Evolutionary conservation across 1,139 yeast species (phyloP), one percentile per base, ranked within the genome.

Genomic region (Magnusiomyces tetraspermus): DNA sequence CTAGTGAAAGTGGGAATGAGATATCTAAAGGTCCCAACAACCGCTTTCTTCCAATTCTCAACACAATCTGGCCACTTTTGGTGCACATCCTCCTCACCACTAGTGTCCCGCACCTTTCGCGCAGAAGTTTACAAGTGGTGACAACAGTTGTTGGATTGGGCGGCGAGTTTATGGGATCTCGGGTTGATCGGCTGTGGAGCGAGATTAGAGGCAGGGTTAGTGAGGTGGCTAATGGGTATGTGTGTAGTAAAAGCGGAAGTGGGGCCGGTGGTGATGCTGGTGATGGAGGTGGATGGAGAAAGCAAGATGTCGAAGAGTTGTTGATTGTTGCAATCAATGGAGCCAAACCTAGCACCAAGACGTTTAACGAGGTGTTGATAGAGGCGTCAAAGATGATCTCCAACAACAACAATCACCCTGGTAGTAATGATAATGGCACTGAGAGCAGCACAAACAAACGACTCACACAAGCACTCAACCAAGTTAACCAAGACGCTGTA

Each of bases 51-150:
- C 96, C 96, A 0, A 66, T 82, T 1, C 72, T 85, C 2, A 83
- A 94, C 1, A 72, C 77, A 2, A 68, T 79, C 19, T 92, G 97
- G 97, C 83, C 85, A 2, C 67, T 73, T 3, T 50, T 72, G 1
- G 58, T 63, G 22, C 42, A 19, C 24, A n/a, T 5, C 17, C n/a
- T n/a, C n/a, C n/a, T n/a, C n/a, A n/a, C n/a, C n/a, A n/a, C n/a
- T n/a, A n/a, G n/a, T n/a, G 33, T 30, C 13, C 33, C 33, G 11
- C 11, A 30, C 11, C 11, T 30, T 30, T 30, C 33, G 11, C 8
- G 33, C 8, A n/a, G 8, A 15, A 24, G 23, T 5, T 22, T 38
- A 8, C 11, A 19, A 22, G 36, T 28, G 5, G 36, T 26, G 10
- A 36, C 23, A 15, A 10, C 10, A 36, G 23, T 43, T 17, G 23